Evolutionary conservation across 2,329 filamentous ascomycete species (phyloP).

Genomic region (Penicillium sp.): DNA sequence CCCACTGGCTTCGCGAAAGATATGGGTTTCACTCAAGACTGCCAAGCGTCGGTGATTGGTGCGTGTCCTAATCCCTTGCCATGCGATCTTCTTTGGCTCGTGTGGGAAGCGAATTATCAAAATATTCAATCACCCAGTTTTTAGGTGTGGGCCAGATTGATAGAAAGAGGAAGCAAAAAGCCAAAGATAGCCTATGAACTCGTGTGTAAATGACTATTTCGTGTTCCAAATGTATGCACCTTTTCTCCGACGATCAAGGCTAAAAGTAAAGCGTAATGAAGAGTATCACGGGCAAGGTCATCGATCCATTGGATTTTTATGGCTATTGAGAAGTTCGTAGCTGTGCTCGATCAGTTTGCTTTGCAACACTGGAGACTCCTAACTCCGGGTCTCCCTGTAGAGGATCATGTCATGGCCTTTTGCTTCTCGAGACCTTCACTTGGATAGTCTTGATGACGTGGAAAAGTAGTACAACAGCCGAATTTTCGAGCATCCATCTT

Average conservation of each 20-base stretch:
- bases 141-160: conserved; percentile 21
- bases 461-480: too few species aligned
- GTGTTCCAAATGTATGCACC: conserved; percentile 22
- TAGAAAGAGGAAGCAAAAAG: conserved; percentile 19
- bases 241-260: conserved; percentile 20
- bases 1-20: not conserved
- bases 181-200: conserved; percentile 21
- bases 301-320: too few species aligned
- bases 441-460: too few species aligned
- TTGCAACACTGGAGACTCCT: too few species aligned
- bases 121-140: conserved; percentile 22
- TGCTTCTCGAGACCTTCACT: too few species aligned
- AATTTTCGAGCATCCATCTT: too few species aligned
- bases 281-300: conserved; percentile 32
- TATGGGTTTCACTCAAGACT: not conserved
- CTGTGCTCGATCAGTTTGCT: too few species aligned
- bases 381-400: too few species aligned
- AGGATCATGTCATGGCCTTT: too few species aligned
- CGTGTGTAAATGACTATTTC: conserved; percentile 19
- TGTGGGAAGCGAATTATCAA: conserved; percentile 19
- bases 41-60: conserved; percentile 13
- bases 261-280: conserved; percentile 30
- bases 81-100: conserved; percentile 10
- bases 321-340: too few species aligned
- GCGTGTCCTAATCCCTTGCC: conserved; percentile 15